A percentile compares a stretch with the other conserved stretches of the same genome.
Evolutionary conservation across 2,329 filamentous ascomycete genomes (phyloP).

Genomic region (Colletotrichum horii): DNA sequence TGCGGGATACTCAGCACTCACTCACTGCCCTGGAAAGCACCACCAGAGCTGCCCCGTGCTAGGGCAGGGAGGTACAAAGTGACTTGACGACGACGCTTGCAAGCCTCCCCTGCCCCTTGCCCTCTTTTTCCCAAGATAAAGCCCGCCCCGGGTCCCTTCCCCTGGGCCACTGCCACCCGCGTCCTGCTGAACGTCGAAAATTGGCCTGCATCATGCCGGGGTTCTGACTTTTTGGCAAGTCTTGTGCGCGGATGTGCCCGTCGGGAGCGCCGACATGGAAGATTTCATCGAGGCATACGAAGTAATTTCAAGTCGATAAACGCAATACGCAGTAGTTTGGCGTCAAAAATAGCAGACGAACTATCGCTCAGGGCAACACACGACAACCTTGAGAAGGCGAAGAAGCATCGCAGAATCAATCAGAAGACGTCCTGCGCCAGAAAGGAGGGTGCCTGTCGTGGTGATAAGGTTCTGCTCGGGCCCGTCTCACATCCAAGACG

Average conservation of each 20-base stretch:
- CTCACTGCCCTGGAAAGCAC: not conserved
- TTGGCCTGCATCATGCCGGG: not conserved
- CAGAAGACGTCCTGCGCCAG: not conserved
- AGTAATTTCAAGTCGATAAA: not conserved
- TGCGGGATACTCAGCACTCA: not conserved
- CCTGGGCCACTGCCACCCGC: not conserved
- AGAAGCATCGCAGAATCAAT: not conserved
- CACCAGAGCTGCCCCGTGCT: not conserved
- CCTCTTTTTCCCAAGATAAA: not conserved
- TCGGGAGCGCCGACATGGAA: conserved; percentile 7
- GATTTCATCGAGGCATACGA: not conserved
- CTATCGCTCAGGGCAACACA: not conserved
- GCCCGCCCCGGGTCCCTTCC: not conserved
- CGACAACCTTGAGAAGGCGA: not conserved
- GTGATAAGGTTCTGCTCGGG: conserved; percentile 14
- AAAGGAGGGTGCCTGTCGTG: not conserved
- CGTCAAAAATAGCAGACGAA: conserved; percentile 16
- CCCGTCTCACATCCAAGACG: conserved; percentile 7
- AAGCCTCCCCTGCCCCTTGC: not conserved
- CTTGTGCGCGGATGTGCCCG: not conserved
- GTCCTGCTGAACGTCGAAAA: conserved; percentile 1
- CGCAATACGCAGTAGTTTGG: not conserved
- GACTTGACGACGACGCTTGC: not conserved
- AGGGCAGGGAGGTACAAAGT: not conserved
- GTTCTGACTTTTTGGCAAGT: not conserved